Conservation (phyloP, 2,329 filamentous ascomycete genomes). For the Cryphonectria carpinicola region DNA sequence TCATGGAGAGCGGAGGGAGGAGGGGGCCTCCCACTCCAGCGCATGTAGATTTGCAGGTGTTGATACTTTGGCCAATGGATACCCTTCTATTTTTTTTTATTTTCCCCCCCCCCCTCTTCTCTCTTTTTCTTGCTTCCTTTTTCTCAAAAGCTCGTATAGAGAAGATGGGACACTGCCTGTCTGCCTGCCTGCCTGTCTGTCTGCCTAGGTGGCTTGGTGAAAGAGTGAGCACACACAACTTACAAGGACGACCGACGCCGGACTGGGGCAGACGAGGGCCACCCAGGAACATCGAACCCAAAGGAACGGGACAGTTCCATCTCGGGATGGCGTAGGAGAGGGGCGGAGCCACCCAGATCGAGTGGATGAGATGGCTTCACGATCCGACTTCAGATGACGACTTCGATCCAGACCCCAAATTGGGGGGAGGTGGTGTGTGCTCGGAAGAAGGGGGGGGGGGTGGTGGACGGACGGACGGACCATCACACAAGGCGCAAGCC, state of each 20-base stretch:
- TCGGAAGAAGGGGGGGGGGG: neutral
- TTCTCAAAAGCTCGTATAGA: neutral
- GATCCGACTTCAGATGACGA: slow-evolving; percentile 13
- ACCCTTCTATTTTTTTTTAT: slow-evolving; percentile 11
- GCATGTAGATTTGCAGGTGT: slow-evolving; percentile 9
- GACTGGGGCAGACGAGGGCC: too few species aligned
- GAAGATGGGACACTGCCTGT: neutral
- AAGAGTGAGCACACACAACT: neutral
- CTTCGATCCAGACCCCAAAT: neutral
- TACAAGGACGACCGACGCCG: neutral
- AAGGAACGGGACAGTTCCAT: slow-evolving; percentile 7
- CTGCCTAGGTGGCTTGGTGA: neutral
- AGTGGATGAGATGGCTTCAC: slow-evolving; percentile 17
- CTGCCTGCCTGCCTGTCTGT: neutral
- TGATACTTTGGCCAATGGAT: slow-evolving; percentile 23
- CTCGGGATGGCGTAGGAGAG: slow-evolving; percentile 2
- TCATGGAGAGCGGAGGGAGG: slow-evolving; percentile 13
- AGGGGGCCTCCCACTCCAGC: neutral
- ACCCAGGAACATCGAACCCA: neutral
- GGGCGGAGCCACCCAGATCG: neutral
- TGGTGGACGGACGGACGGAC: neutral
- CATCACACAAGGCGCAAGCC: neutral
- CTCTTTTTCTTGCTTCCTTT: neutral
- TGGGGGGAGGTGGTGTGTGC: neutral
- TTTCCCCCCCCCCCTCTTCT: too few species aligned